Base-by-base conservation (phyloP, 441 rosid genomes). In the Corymbia calophylla region DNA sequence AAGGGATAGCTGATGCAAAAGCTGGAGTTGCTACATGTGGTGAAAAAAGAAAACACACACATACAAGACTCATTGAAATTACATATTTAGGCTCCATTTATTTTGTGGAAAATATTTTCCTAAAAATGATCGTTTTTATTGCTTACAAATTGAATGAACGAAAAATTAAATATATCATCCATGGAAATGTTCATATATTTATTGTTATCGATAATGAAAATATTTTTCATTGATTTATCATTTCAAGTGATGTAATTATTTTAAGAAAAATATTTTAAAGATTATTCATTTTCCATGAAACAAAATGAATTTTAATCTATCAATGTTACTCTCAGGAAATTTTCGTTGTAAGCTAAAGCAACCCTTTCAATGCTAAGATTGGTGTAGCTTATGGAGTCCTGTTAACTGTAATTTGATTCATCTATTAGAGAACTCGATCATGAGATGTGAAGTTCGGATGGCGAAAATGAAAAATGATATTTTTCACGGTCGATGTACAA, bases 81-180 rank as follows among this genome's bases (percentile, higher is more conserved):
- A 62, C 39, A 66, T 66, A 66, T n/a, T 66, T 4, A 66, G 66
- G 7, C 31, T 27, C 8, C 14, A 0, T 60, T 60, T 60, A 0
- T 60, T 60, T 0, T 2, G 66, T 1, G 0, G 15, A 60, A 60
- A 60, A 60, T 60, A 12, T 60, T 27, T 60, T 60, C 0, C 14
- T 2, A 0, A 27, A 27, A 13, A 0, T 27, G 17, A 60, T 6
- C 4, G 1, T 16, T 0, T 5, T 0, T 60, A 27, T 60, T 1
- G 0, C 66, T 60, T 60, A 60, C 14, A 60, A 60, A 60, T 11
- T 60, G 31, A 29, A 60, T 27, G 0, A 60, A 60, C 12, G 0
- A 60, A 60, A 60, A 60, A 2, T 25, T 25, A 12, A 60, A 60
- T 27, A 60, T 60, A 60, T 27, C 17, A 60, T 29, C 8, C 31